Conservation (phyloP, 2,329 filamentous ascomycete genomes). For the Colletotrichum sp. region DNA sequence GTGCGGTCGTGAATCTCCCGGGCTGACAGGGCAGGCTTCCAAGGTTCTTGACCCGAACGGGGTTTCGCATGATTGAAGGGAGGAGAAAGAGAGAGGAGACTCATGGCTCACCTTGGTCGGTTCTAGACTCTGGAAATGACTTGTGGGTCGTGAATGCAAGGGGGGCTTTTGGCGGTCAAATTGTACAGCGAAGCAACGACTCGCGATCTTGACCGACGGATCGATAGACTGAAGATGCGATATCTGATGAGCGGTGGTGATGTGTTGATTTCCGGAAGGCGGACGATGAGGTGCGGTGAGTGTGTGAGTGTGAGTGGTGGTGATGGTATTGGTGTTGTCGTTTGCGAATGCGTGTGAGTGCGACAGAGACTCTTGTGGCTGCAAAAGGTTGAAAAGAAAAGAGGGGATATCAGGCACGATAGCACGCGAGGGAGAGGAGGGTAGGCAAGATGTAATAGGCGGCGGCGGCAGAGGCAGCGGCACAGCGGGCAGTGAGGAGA, state of each 20-base stretch:
- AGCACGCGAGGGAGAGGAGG: slow-evolving; percentile 21
- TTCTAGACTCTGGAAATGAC: slow-evolving; percentile 24
- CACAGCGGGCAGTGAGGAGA: not conserved
- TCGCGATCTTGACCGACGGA: not conserved
- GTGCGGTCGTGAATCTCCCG: slow-evolving; percentile 1
- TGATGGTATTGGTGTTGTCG: not conserved
- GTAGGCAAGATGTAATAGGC: slow-evolving; percentile 20
- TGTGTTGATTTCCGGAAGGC: not conserved
- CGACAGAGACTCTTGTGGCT: not conserved
- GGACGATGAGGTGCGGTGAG: not conserved
- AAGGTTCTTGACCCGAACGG: slow-evolving; percentile 7
- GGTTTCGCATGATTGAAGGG: slow-evolving; percentile 22
- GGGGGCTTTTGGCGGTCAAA: slow-evolving; percentile 21
- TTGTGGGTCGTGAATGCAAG: slow-evolving; percentile 25
- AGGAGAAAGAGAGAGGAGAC: slow-evolving; percentile 20
- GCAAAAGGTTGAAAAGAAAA: slow-evolving; percentile 19
- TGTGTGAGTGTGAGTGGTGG: not conserved
- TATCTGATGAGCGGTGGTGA: not conserved
- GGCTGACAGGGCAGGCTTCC: slow-evolving; percentile 1
- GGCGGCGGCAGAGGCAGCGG: not conserved
- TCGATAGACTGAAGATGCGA: not conserved
- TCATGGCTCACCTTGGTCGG: slow-evolving; percentile 22
- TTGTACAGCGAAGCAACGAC: slow-evolving; percentile 4
- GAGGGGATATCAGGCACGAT: slow-evolving; percentile 20
- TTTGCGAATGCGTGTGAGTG: not conserved